These are phyloP conservation scores for Pestalotiopsis sp. DNA, from an alignment of 2,329 filamentous ascomycete genomes.

Conservation along the genomic window DNA sequence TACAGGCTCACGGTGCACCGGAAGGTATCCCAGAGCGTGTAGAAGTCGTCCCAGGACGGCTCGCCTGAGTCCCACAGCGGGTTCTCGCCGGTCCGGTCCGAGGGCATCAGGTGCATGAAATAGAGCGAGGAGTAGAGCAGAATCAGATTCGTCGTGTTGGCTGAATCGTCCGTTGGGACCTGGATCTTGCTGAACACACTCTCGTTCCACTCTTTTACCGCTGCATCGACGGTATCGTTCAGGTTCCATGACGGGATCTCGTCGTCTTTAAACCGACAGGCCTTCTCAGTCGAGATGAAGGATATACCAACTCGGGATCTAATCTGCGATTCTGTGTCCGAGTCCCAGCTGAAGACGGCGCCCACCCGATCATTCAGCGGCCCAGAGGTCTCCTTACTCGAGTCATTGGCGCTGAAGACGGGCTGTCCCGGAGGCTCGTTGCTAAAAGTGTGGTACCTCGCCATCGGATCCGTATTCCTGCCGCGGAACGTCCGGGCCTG, in stretches of 20 bases:
- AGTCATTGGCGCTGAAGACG: background rate
- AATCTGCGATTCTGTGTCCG: slow-evolving; percentile 13
- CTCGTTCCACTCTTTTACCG: slow-evolving; percentile 10
- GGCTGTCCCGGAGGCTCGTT: slow-evolving; percentile 5
- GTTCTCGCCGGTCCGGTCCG: slow-evolving; percentile 57
- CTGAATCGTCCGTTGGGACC: slow-evolving; percentile 22
- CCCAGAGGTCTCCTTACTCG: slow-evolving; percentile 29
- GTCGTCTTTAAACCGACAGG: slow-evolving; percentile 16
- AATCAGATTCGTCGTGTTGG: slow-evolving; percentile 2
- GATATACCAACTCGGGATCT: slow-evolving; percentile 6
- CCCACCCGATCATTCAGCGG: slow-evolving; percentile 15
- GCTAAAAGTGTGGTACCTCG: slow-evolving; percentile 10
- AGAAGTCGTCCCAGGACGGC: slow-evolving; percentile 39
- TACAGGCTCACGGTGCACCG: slow-evolving; percentile 35
- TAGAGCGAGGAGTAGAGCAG: slow-evolving; percentile 56
- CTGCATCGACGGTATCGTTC: slow-evolving; percentile 9
- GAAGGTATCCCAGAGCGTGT: slow-evolving; percentile 34
- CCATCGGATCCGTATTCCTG: slow-evolving; percentile 13
- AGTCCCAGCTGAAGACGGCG: slow-evolving; percentile 10
- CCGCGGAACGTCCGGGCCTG: slow-evolving; percentile 34
- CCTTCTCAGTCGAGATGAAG: slow-evolving; percentile 7
- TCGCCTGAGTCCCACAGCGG: slow-evolving; percentile 48
- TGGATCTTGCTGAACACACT: slow-evolving; percentile 9
- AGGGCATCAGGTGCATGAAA: slow-evolving; percentile 57
- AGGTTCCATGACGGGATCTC: slow-evolving; percentile 5